Evolutionary conservation across 139 green algal species (phyloP).

Genomic region (Pedinophyceae sp.): DNA sequence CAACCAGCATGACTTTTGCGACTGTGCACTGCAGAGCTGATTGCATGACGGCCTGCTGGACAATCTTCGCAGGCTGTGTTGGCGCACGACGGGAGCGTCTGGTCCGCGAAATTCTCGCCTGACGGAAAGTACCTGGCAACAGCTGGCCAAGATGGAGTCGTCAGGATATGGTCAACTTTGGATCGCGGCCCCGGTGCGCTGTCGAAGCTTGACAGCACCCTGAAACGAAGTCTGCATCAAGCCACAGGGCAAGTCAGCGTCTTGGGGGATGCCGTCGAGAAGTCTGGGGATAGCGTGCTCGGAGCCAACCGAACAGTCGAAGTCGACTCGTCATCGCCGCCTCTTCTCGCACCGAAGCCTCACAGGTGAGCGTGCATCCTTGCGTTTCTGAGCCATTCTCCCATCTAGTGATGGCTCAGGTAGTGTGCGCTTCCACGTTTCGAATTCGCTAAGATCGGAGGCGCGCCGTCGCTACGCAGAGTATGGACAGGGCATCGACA

Average conservation of each 20-base stretch:
- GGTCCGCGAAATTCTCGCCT: constrained; percentile 5
- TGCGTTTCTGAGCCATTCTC: neutral
- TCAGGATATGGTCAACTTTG: constrained; percentile 1
- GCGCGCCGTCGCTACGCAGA: constrained; percentile 2
- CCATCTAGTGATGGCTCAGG: neutral
- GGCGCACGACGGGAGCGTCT: too few species aligned
- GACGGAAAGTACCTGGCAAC: constrained; percentile 7
- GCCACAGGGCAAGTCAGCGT: too few species aligned
- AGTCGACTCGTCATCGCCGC: too few species aligned
- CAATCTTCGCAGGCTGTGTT: too few species aligned
- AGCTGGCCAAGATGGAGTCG: constrained; percentile 6
- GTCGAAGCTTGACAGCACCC: too few species aligned
- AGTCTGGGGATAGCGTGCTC: neutral
- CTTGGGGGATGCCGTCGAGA: neutral
- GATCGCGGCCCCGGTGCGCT: neutral
- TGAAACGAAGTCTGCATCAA: too few species aligned
- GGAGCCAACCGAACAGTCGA: too few species aligned
- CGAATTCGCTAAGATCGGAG: neutral
- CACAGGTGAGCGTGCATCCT: too few species aligned
- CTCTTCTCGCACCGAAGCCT: too few species aligned
- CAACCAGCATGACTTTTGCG: too few species aligned
- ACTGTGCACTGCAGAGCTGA: too few species aligned
- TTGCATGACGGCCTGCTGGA: too few species aligned
- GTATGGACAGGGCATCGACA: constrained; percentile 3
- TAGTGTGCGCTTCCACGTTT: constrained; percentile 9